Conservation (phyloP, 2,329 filamentous ascomycete species). For the Calonectria fujianensis region DNA sequence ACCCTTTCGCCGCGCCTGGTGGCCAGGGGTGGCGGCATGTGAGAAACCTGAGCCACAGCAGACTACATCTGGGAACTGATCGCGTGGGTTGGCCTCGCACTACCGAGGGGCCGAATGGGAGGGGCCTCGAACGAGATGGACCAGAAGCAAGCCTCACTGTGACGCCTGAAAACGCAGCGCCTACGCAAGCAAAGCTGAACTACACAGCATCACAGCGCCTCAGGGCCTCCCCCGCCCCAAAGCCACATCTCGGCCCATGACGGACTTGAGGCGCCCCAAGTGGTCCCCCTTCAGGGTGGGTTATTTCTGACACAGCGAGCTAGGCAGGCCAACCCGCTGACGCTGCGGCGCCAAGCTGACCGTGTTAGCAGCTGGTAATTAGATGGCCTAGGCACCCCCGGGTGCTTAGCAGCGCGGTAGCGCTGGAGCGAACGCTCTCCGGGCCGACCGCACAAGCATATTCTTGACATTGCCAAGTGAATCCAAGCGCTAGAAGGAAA, state of each 20-base stretch:
- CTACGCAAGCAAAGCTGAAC: not conserved
- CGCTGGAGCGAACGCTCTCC: not conserved
- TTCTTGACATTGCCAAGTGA: constrained; percentile 5
- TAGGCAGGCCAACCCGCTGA: not conserved
- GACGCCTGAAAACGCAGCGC: constrained; percentile 28
- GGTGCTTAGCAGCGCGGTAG: not conserved
- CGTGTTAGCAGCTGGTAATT: constrained; percentile 12
- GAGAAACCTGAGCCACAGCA: not conserved
- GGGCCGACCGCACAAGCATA: constrained; percentile 21
- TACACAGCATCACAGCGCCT: not conserved
- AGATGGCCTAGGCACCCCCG: not conserved
- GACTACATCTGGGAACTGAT: constrained; percentile 53
- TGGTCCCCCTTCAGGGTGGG: not conserved
- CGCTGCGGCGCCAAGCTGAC: constrained; percentile 20
- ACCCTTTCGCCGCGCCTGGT: not conserved
- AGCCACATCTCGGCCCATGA: not conserved
- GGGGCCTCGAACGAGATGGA: not conserved
- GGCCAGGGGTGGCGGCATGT: not conserved
- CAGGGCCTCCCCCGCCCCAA: not conserved
- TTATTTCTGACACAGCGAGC: constrained; percentile 10
- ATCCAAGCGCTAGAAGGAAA: constrained; percentile 2
- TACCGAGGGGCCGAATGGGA: constrained; percentile 7
- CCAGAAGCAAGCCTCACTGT: constrained; percentile 20
- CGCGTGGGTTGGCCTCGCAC: constrained; percentile 46
- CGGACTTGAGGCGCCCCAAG: not conserved